Evolutionary conservation across 2,329 filamentous ascomycete genomes (phyloP), one percentile per base, ranked within the genome.

Genomic region (Trichoderma breve): DNA sequence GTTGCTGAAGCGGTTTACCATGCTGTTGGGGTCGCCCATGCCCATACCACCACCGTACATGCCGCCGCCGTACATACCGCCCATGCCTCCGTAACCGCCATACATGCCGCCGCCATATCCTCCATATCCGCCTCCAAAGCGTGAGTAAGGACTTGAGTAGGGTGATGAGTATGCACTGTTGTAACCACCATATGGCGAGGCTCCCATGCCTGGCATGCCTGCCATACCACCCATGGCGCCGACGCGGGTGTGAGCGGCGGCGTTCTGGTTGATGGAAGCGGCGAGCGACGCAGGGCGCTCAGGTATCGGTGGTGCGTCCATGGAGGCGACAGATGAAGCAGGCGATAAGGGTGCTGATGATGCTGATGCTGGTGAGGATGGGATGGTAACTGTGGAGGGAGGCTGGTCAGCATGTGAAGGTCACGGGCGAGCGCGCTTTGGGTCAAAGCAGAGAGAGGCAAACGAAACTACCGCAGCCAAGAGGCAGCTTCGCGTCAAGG

Each of bases 1-100:
- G 82, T 97, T 95, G 80, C 91, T 93, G 86, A 98, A 98, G 68
- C 93, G 92, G 80, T 97, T 93, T n/a, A 95, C 98, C 80, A 99
- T 85, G 82, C 94, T 98, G 81, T 96, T 94, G 32, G 94, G 93
- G 80, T 97, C 94, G 80, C 97, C 97, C 32, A 74, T 74, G 4
- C 93, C 92, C 74, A 79, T 82, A 34, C 80, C 84, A 74, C 81
- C 83, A 57, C 82, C 83, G 30, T 74, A 73, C 73, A 75, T 75
- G 57, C 68, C 96, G 30, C 80, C 83, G 51, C 81, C 82, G 26
- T 83, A 83, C 80, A 84, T 84, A 34, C 84, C 83, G 21, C 77
- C 77, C 80, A 85, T 84, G 34, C 83, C 83, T 51, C 78, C 76
- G 62, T 77, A 68, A 51, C 61, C 61, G 8, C 85, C 85, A 65